Base-by-base conservation (phyloP, 805 yeast genomes). In the Pichia nakasei region DNA sequence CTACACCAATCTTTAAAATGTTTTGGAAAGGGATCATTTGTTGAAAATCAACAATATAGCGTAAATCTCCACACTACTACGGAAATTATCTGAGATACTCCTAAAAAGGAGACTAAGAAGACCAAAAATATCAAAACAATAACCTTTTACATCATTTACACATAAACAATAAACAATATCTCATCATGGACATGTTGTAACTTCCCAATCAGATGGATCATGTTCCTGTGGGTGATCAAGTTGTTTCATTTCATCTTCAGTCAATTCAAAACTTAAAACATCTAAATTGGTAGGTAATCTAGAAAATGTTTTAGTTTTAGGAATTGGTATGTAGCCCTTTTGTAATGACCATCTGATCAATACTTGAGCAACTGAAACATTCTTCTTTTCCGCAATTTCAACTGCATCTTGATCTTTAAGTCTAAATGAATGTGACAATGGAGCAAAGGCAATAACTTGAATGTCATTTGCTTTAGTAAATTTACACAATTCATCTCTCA, bases 121-220 rank as follows among this genome's bases (percentile, higher is more conserved):
- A n/a, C n/a, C n/a, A n/a, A n/a, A n/a, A n/a, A n/a, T n/a, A n/a
- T n/a, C n/a, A n/a, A n/a, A n/a, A n/a, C n/a, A n/a, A n/a, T n/a
- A n/a, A n/a, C n/a, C n/a, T n/a, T n/a, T n/a, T n/a, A n/a, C n/a
- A n/a, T n/a, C 27, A 1, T 11, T 1, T 24, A 5, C 13, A 24
- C 12, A 24, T 24, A 24, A 24, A 11, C 27, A 24, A 24, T 24
- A 24, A 24, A 24, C 7, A 15, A 15, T 3, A 29, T 13, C 17
- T 13, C 5, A 29, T 32, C 19, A 27, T 5, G 29, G 29, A 21
- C 35, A 19, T 22, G 39, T 39, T 4, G 82, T 76, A 46, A 82
- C 79, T 54, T 81, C 87, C 87, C 87, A 82, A 53, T 80, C 87
- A 1, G 86, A 79, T 11, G 86, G 85, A 48, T 80, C 85, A 51